phyloP scores from a whole-genome alignment of 2,329 filamentous ascomycete species.

The Beauveria sp. region DNA sequence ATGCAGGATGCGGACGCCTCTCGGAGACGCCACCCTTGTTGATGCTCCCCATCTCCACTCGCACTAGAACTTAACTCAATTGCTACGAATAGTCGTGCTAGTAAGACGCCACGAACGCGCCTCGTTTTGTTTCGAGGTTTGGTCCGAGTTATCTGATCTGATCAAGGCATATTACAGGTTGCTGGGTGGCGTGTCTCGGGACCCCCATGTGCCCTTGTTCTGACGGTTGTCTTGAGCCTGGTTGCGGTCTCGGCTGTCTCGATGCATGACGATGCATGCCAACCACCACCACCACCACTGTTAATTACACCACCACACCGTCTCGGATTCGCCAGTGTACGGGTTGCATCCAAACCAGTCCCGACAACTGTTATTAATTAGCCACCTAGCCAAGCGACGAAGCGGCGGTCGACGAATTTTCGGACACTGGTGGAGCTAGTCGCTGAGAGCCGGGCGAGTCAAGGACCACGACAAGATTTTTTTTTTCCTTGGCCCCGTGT shows the following conservation, averaged over 20 bases:
- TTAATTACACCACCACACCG: too few relatives aligned
- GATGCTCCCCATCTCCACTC: background rate
- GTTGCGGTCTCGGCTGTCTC: background rate
- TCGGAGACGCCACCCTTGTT: background rate
- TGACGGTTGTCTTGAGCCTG: background rate
- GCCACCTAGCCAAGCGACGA: too few relatives aligned
- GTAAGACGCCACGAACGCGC: background rate
- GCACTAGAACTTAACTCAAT: background rate
- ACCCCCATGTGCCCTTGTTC: background rate
- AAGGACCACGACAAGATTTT: background rate
- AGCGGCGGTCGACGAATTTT: background rate
- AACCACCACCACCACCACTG: background rate
- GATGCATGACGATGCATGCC: background rate
- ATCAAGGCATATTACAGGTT: background rate
- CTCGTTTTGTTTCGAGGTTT: background rate
- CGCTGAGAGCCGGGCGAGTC: background rate
- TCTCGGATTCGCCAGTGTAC: background rate
- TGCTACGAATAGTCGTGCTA: background rate
- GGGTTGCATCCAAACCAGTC: background rate
- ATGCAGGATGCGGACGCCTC: too few relatives aligned
- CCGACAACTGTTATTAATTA: too few relatives aligned
- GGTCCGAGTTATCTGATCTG: slow-evolving; percentile 7
- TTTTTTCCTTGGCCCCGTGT: background rate
- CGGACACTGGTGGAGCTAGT: background rate
- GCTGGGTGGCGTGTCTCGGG: background rate